Conservation (phyloP, 345 rosid species). For the Euclidium syriacum region DNA sequence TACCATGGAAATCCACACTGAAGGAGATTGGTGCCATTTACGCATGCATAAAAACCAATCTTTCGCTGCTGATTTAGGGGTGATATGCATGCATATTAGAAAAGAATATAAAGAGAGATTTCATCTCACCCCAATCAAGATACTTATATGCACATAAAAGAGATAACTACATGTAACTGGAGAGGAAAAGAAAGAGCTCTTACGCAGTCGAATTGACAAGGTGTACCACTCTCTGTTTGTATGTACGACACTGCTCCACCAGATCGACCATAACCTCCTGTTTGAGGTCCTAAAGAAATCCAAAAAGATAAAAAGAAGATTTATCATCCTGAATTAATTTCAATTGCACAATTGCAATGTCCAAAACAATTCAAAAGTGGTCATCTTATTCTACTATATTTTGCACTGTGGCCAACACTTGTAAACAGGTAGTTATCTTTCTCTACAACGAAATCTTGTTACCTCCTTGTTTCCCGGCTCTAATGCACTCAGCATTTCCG, state of each 20-base stretch:
- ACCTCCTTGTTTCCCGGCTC: conserved; percentile 93
- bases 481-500: conserved; percentile 96
- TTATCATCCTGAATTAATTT: neutral
- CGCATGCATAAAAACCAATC: conserved; percentile 7
- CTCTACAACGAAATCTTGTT: conserved; percentile 15
- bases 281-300: conserved; percentile 64
- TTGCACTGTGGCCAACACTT: conserved; percentile 4
- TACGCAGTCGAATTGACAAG: conserved; percentile 96
- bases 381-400: neutral
- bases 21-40: neutral
- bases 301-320: conserved; percentile 8
- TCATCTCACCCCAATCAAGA: neutral
- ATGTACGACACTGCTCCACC: conserved; percentile 94
- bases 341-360: neutral
- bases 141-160: neutral
- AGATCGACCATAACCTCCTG: conserved; percentile 97
- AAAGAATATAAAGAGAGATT: neutral
- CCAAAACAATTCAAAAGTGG: neutral
- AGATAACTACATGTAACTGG: conserved; percentile 14
- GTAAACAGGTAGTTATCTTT: conserved; percentile 9
- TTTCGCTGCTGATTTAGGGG: neutral
- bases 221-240: conserved; percentile 97
- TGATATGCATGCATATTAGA: neutral
- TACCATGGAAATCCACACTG: neutral
- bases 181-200: conserved; percentile 33